Conservation (phyloP, 805 yeast genomes). For the Pichia kluyveri region DNA sequence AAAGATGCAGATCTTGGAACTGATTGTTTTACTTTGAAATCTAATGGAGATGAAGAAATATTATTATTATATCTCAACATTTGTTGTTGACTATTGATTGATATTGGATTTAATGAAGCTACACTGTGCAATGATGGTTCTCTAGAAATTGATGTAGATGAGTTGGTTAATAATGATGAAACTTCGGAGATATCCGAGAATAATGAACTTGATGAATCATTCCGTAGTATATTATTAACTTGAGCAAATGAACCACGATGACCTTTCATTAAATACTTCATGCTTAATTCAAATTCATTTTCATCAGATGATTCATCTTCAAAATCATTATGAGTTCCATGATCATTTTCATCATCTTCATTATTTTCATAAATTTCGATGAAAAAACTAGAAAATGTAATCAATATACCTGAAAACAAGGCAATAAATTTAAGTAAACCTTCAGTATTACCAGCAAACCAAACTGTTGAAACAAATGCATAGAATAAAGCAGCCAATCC, state of each 20-base stretch:
- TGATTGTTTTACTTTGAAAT: conserved; percentile 17
- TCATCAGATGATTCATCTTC: conserved; percentile 1
- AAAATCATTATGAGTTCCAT: background rate
- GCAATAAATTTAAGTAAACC: conserved; percentile 50
- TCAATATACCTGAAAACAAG: conserved; percentile 38
- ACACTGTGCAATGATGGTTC: background rate
- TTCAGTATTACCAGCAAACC: conserved; percentile 44
- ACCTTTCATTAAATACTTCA: conserved; percentile 22
- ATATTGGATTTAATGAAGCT: conserved; percentile 6
- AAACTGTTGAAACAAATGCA: conserved; percentile 45
- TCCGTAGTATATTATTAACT: conserved; percentile 15
- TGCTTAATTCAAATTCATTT: conserved; percentile 14
- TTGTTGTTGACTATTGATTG: conserved; percentile 8
- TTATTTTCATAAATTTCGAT: conserved; percentile 28
- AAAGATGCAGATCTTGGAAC: conserved; percentile 16
- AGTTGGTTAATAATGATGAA: conserved; percentile 18
- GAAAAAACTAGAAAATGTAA: conserved; percentile 38
- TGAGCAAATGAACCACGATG: conserved; percentile 31
- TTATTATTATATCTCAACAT: conserved; percentile 2
- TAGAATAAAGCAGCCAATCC: conserved; percentile 65
- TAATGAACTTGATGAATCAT: conserved; percentile 22
- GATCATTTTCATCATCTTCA: conserved; percentile 8
- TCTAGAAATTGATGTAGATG: background rate
- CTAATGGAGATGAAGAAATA: conserved; percentile 20
- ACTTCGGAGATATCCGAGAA: conserved; percentile 23